These are phyloP conservation scores for Brassica rapa DNA, from an alignment of 345 rosid genomes.

Conservation along the genomic window DNA sequence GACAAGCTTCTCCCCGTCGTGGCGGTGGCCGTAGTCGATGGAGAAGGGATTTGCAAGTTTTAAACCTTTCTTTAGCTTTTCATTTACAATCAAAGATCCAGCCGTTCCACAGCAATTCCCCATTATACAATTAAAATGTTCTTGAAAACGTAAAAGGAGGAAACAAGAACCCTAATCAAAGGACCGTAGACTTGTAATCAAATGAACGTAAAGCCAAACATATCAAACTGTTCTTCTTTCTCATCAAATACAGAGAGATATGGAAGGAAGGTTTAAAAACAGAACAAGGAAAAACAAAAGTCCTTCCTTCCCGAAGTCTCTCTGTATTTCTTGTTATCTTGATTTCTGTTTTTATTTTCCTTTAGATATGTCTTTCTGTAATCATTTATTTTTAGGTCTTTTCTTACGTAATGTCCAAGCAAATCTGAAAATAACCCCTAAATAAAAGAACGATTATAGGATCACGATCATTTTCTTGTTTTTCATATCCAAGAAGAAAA, in stretches of 20 bases:
- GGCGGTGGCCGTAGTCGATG: background rate
- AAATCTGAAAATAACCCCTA: background rate
- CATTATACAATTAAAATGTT: background rate
- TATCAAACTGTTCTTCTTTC: slow-evolving; percentile 17
- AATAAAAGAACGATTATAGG: background rate
- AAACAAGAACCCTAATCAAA: background rate
- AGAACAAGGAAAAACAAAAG: background rate
- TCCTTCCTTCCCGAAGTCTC: slow-evolving; percentile 19
- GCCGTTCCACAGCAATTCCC: slow-evolving; percentile 4
- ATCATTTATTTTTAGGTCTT: slow-evolving; percentile 14
- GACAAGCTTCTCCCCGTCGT: background rate
- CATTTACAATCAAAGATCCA: background rate
- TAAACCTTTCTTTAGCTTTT: slow-evolving; percentile 16
- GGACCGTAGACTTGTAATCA: background rate
- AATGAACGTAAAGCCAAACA: slow-evolving; percentile 1
- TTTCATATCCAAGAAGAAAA: background rate
- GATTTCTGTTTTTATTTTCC: slow-evolving; percentile 14
- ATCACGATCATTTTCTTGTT: background rate
- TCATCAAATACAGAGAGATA: slow-evolving; percentile 26
- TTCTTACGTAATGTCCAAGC: background rate
- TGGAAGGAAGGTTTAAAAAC: slow-evolving; percentile 16
- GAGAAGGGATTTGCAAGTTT: slow-evolving; percentile 38
- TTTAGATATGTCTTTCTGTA: slow-evolving; percentile 15
- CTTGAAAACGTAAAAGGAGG: background rate
- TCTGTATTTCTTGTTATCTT: slow-evolving; percentile 29